Evolutionary conservation across 2,329 filamentous ascomycete species (phyloP), one percentile per base, ranked within the genome.

Genomic region (Amylocarpus encephaloides): DNA sequence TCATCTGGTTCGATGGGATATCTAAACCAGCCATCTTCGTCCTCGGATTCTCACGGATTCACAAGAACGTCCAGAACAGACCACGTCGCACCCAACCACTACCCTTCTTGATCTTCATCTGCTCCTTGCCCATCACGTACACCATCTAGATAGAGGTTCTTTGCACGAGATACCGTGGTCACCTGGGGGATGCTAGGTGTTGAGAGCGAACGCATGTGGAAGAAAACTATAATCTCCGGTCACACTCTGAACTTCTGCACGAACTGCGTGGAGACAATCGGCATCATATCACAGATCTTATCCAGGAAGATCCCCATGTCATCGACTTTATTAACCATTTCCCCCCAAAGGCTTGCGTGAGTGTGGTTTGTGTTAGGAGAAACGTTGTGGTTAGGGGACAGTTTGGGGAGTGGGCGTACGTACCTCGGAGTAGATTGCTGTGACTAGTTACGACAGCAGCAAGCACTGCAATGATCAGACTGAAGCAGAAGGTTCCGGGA

Each of bases 271-370:
- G 88, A 89, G 9, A 85, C 82, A 6, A 76, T 77, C 1, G 83
- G 85, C 0, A 78, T 79, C 5, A 76, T 75, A 34, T 79, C 75
- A 39, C 86, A 85, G 1, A 79, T 75, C 67, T 91, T 90, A 68
- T 91, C 86, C 64, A 91, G 89, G 70, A 88, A 90, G 48, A 91
- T 81, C 1, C 83, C 86, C 6, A 79, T 75, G 26, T 74, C 86
- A 49, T 71, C 73, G 46, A 79, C 77, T 0, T 69, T 70, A 26
- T 71, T 74, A n/a, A 77, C 58, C 16, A 46, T 53, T 26, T 60
- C 62, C 9, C 65, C 65, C 10, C 71, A 70, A 45, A 70, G 75
- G 3, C 59, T n/a, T n/a, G n/a, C n/a, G 49, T 74, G 74, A 0
- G 81, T 85, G 0, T 80, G 51, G 22, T 44, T 26, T 18, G 10